Conservation (phyloP, 164 flowering plant species). For the Brasenia schreberi region DNA sequence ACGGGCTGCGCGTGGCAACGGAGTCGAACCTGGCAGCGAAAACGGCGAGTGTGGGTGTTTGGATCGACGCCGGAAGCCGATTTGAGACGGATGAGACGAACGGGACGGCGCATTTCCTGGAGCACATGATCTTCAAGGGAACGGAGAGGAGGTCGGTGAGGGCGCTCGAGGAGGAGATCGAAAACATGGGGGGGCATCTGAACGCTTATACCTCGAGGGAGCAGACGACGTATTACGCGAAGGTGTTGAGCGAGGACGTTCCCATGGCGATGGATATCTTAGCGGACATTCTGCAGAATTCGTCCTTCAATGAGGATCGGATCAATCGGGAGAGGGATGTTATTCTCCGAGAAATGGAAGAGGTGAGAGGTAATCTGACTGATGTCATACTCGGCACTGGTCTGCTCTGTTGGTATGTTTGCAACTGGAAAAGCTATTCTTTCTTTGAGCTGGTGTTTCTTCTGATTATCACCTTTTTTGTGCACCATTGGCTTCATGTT, state of each 20-base stretch:
- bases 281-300: constrained; percentile 39
- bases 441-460: neutral
- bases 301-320: constrained; percentile 20
- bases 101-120: constrained; percentile 44
- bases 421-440: neutral
- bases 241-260: constrained; percentile 24
- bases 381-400: neutral
- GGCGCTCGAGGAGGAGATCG: constrained; percentile 37
- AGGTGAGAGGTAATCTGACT: constrained; percentile 13
- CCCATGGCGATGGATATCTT: constrained; percentile 28
- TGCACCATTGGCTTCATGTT: neutral
- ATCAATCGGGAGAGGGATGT: constrained; percentile 28
- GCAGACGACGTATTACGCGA: constrained; percentile 41
- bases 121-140: constrained; percentile 47
- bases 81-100: constrained; percentile 42
- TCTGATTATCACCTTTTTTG: neutral
- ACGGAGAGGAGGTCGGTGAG: constrained; percentile 29
- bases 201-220: constrained; percentile 45
- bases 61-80: constrained; percentile 45
- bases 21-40: constrained; percentile 28
- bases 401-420: neutral
- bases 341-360: constrained; percentile 38
- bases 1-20: constrained; percentile 42
- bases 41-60: constrained; percentile 49
- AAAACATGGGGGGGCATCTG: constrained; percentile 48